Evolutionary conservation across 495 filamentous ascomycete species (phyloP).

Genomic region (Acidomyces sp.): DNA sequence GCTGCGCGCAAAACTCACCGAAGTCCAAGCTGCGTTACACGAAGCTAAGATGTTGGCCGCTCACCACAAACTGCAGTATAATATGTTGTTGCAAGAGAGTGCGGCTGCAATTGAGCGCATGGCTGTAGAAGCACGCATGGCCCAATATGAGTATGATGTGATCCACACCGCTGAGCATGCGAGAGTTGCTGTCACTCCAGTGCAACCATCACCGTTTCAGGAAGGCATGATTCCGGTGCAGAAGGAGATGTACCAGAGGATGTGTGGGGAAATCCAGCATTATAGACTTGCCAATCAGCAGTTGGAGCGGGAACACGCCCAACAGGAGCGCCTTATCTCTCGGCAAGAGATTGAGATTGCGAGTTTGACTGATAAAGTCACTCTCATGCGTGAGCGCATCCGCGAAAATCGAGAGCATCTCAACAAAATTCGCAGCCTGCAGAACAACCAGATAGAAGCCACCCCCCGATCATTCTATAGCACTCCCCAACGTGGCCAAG

Average conservation of each 20-base stretch:
- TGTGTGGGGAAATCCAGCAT: slow-evolving; percentile 14
- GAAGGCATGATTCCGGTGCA: slow-evolving; percentile 17
- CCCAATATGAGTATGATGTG: slow-evolving; percentile 79
- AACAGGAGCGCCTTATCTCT: slow-evolving; percentile 60
- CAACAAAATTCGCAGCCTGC: slow-evolving; percentile 43
- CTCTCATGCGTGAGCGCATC: slow-evolving; percentile 67
- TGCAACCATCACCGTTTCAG: slow-evolving; percentile 18
- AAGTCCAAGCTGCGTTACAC: slow-evolving; percentile 38
- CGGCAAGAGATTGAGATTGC: slow-evolving; percentile 54
- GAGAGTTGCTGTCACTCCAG: slow-evolving; percentile 31
- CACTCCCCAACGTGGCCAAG: slow-evolving; percentile 24
- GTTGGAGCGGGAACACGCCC: slow-evolving; percentile 16
- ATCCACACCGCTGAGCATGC: slow-evolving; percentile 48
- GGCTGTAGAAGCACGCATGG: slow-evolving; percentile 85
- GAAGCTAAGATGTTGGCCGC: slow-evolving; percentile 69
- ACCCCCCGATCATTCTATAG: slow-evolving; percentile 18
- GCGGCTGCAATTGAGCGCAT: slow-evolving; percentile 76
- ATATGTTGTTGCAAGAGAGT: slow-evolving; percentile 72
- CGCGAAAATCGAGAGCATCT: slow-evolving; percentile 77
- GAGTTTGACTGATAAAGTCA: slow-evolving; percentile 53
- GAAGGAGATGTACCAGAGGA: slow-evolving; percentile 17
- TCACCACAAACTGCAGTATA: slow-evolving; percentile 87
- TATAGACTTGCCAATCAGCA: slow-evolving; percentile 9
- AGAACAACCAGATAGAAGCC: slow-evolving; percentile 6
- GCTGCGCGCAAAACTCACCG: slow-evolving; percentile 44